Base-by-base conservation (phyloP, 2,329 filamentous ascomycete species). In the Gnomoniopsis smithogilvyi region DNA sequence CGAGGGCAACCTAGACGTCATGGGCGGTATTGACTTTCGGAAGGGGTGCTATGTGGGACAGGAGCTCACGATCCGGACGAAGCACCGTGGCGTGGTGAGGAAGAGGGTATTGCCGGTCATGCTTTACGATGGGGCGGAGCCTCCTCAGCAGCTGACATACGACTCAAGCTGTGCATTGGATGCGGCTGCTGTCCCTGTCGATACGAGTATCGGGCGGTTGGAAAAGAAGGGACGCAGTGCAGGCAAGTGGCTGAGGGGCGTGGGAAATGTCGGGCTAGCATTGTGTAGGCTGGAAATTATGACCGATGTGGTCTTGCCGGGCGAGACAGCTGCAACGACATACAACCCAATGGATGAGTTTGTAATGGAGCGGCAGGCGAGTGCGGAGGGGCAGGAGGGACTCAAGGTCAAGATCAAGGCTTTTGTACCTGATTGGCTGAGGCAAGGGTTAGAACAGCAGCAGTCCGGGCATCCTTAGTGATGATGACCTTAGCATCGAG, bases 1-100 rank as follows among this genome's bases (percentile, higher is more conserved):
- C 73, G 94, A 98, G 74, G 88, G 82, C 69, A 97, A 97, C 72
- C 82, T 98, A 71, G 95, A 99, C 73, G 76, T 91, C 61, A 91
- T 91, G 81, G 83, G 84, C 51, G 95, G 86, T 26, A 88, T 99
- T 65, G 91, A 97, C 74, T 99, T 95, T 77, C 86, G 86, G 69
- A 99, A 99, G 77, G 95, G 95, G 8, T 99, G 95, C 75, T 99
- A 99, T 73, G 86, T 98, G 8, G 95, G 95, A 0, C 95, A 99
- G 75, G 95, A 99, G 73, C 82, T 99, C 64, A 98, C 95, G 1
- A 96, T 98, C 64, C 88, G 95, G 46, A 99, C 95, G 1, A 89
- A 93, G 71, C 95, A 99, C 74, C 93, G 90, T 14, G 95, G 95
- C 22, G 91, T 99, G 17, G 91, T 99, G 45, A 83, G 95, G 62